Evolutionary conservation across 2,329 filamentous ascomycete genomes (phyloP), one percentile per base, ranked within the genome.

Genomic region (Fusarium temperatum): DNA sequence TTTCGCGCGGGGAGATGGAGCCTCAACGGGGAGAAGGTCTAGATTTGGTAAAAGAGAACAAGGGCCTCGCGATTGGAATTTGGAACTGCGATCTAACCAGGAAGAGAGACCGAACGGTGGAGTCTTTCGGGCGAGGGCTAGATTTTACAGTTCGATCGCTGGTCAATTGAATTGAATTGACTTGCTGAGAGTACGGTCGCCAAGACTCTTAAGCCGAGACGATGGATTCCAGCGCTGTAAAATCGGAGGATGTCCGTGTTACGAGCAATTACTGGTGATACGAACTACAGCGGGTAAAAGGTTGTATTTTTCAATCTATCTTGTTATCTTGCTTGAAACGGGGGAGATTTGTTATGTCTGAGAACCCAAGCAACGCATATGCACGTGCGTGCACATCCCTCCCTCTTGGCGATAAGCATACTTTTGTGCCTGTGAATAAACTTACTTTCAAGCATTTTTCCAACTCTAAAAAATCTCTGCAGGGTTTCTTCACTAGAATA

Each of bases 41-140:
- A 45, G 60, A 59, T 67, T 62, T 18, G 56, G 59, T 24, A 55
- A 42, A 36, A 42, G 28, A 24, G 30, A 58, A 58, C 26, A 22
- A 14, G 3, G 50, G 20, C 22, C 39, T 24, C 11, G 18, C n/a
- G 11, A 26, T 28, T 28, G 26, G 26, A 28, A 28, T 24, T 24
- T 24, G 24, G 24, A 24, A 24, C 26, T 28, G 26, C 26, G 63
- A n/a, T 28, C 71, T 68, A 73, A 68, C 71, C 55, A 26, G n/a
- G 42, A 54, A 39, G 26, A 59, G 71, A 65, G 59, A 74, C 71
- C 71, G 71, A 68, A 64, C 55, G 57, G 71, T 74, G 71, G 71
- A 62, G 57, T 20, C 28, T 36, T 5, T 22, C 51, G 32, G 18
- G 35, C 24, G 35, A 55, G 24, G 24, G 20, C 51, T 28, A 18